Evolutionary conservation across 495 filamentous ascomycete species (phyloP), one percentile per base, ranked within the genome.

Genomic region (Aspergillus bridgeri): DNA sequence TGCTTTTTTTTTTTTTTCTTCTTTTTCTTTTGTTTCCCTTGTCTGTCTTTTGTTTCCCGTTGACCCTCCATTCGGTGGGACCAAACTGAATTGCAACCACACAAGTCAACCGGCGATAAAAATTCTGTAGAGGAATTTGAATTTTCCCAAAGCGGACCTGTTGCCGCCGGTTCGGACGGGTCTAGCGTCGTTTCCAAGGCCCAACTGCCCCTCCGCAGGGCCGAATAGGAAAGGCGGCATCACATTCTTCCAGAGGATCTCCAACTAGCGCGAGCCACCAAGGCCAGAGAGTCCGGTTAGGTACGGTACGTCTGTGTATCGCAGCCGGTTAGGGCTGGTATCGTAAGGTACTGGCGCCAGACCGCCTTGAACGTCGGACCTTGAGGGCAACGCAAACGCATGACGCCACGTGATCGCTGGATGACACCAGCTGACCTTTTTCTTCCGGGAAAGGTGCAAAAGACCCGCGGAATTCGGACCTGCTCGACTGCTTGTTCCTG

Each of bases 351-450:
- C 22, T 52, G 54, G 46, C 54, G 38, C 25, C 53, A 60, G 57
- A 62, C 63, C 59, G 54, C 57, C 54, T 45, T 23, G 20, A 44
- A 23, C 48, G 20, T 29, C 49, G 48, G 44, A 48, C 50, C 43
- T 52, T 56, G 44, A 61, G 53, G 38, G 46, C 54, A 43, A 22
- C 46, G 43, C 33, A 63, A 43, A 22, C 46, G 43, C 33, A 63
- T 66, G 56, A 60, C 60, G 64, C 68, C 68, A 71, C 68, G 68
- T 71, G 68, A 71, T 67, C 66, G 54, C 42, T 60, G 15, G 52
- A 60, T 56, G 60, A 62, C 59, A 56, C 59, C 64, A 66, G 60
- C 64, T 63, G 63, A 65, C 60, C 63, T 59, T 18, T 8, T 25
- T 22, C 6, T 20, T 21, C 38, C 22, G 9, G 9, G 51, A 6